Evolutionary conservation across 345 rosid species (phyloP), one percentile per base, ranked within the genome.

Genomic region (Moringa oleifera): DNA sequence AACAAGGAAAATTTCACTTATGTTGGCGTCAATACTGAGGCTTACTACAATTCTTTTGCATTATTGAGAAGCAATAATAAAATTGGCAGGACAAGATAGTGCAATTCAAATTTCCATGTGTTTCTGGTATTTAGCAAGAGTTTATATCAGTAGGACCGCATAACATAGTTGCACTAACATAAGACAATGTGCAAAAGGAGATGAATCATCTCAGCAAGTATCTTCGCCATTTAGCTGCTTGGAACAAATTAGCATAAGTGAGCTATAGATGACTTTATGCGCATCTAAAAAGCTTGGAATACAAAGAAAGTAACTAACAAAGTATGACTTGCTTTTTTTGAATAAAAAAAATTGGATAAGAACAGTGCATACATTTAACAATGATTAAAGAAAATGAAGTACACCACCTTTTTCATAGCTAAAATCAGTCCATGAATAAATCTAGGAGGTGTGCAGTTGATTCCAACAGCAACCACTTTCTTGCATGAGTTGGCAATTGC

Each of bases 381-480:
- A n/a, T n/a, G n/a, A n/a, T 18, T 58, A 41, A 7, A 57, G n/a
- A 55, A 63, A 23, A 51, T n/a, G 4, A 24, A 75, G 22, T 50
- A 6, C 4, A n/a, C 37, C 53, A 85, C 91, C 92, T 80, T 82
- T 66, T 74, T 74, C 9, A 79, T 73, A 18, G 82, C 77, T 59
- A 57, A 31, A 55, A 88, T 82, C 58, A 84, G 76, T 7, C 66
- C 86, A 63, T 81, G 80, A n/a, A 84, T 89, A 71, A 79, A 86
- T 68, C 92, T 80, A 69, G 96, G 92, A 57, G 92, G 92, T 0
- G 96, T 83, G 79, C 96, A 88, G 75, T 88, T 88, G 72, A 88
- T 85, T 67, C 96, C 96, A 28, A 88, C 85, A 15, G 91, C 84
- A 67, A 82, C 82, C 23, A 85, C 91, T 71, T 68, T 77, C 63